A percentile compares a stretch with the other conserved stretches of the same genome.
Conservation (phyloP, 169 alveolate species). For the Cryptosporidium sp. region DNA sequence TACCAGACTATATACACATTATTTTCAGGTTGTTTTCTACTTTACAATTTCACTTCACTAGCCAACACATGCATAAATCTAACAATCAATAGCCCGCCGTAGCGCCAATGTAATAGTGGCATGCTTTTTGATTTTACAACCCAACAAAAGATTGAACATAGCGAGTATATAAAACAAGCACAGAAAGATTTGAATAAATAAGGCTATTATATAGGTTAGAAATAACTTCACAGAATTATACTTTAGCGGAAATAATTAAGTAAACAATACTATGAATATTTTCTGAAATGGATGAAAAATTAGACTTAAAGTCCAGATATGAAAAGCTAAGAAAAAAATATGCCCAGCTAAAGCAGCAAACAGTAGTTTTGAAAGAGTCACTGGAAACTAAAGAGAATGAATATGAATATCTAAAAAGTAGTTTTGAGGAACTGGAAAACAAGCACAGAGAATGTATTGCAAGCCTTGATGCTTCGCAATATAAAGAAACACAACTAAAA, state of each 20-base stretch:
- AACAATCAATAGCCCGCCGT: constrained; percentile 54
- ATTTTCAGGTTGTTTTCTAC: background rate
- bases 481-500: constrained; percentile 35
- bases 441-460: constrained; percentile 16
- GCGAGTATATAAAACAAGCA: background rate
- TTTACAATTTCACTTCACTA: background rate
- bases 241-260: background rate
- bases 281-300: constrained; percentile 55
- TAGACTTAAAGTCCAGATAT: constrained; percentile 63
- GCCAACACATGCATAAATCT: constrained; percentile 46
- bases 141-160: background rate
- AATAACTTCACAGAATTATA: background rate
- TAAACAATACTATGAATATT: background rate
- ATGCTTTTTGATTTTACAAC: background rate
- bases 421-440: constrained; percentile 12
- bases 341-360: constrained; percentile 34
- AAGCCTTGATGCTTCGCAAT: constrained; percentile 51
- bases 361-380: constrained; percentile 8
- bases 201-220: background rate
- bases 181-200: background rate
- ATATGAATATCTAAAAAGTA: background rate
- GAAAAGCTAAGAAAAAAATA: constrained; percentile 59
- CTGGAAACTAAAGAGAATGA: constrained; percentile 18
- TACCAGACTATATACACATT: background rate
- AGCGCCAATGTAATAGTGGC: constrained; percentile 23